phyloP scores from a whole-genome alignment of 2,329 filamentous ascomycete species.

The Colletotrichum sp. region DNA sequence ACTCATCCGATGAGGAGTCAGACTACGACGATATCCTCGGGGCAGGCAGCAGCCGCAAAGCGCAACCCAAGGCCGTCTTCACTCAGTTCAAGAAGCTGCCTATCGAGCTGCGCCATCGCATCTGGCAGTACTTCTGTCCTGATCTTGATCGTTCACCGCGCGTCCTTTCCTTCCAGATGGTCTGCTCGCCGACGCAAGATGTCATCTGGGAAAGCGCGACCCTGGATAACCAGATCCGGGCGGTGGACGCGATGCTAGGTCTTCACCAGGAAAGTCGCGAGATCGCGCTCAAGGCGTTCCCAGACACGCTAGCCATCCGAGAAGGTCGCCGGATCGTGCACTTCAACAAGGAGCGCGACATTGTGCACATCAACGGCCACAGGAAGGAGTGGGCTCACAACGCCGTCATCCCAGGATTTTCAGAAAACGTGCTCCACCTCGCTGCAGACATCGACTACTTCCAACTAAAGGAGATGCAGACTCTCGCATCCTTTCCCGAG shows the following conservation, averaged over 20 bases:
- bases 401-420: slow-evolving; percentile 29
- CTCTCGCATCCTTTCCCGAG: slow-evolving; percentile 25
- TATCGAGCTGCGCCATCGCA: slow-evolving; percentile 34
- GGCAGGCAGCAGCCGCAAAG: not conserved
- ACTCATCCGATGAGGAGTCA: slow-evolving; percentile 27
- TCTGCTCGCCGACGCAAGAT: not conserved
- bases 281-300: slow-evolving; percentile 33
- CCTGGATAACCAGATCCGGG: slow-evolving; percentile 11
- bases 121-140: slow-evolving; percentile 38
- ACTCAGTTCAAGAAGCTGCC: slow-evolving; percentile 33
- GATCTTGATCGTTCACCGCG: slow-evolving; percentile 30
- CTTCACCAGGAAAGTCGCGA: slow-evolving; percentile 40
- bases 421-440: slow-evolving; percentile 32
- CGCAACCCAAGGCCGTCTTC: slow-evolving; percentile 18
- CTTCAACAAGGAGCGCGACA: slow-evolving; percentile 35
- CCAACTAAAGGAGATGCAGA: not conserved
- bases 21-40: slow-evolving; percentile 1
- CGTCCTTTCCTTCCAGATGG: slow-evolving; percentile 31
- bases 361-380: slow-evolving; percentile 25
- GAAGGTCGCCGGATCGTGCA: slow-evolving; percentile 28
- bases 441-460: slow-evolving; percentile 22
- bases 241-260: slow-evolving; percentile 33
- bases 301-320: slow-evolving; percentile 35
- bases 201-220: slow-evolving; percentile 19
- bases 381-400: slow-evolving; percentile 3